Base-by-base conservation (phyloP, 257 asterid species). In the Salvia hispanica region DNA sequence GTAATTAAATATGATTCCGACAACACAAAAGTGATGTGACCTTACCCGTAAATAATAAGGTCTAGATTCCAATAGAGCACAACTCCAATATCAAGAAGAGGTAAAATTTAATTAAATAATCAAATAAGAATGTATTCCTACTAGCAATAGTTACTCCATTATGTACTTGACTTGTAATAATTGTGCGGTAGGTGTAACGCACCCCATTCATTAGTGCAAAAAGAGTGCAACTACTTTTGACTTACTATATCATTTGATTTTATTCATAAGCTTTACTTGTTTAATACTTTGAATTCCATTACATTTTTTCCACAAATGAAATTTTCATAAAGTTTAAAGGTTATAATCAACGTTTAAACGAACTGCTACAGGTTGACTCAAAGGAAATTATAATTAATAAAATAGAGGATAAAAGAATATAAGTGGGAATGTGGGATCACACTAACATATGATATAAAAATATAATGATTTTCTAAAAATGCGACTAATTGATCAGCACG, bases 171-270 rank as follows among this genome's bases (percentile, higher is more conserved):
- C 15, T 45, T 18, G 8, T 48, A 67, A 52, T 43, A 44, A 28
- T 7, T 39, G 31, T 55, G 74, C 12, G 59, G 70, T 67, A 48
- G 54, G 62, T 60, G 39, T 7, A n/a, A 11, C 12, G 44, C 73
- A 58, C 61, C 16, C 16, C 6, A 31, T 74, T 62, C 5, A 68
- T 44, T 62, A 51, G 74, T 74, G 69, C 74, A 74, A 62, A 69
- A 69, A 62, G 72, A 14, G 50, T 64, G 31, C 63, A 69, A 39
- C 40, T 0, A 2, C 54, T 21, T 66, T 69, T 69, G 72, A 69
- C 72, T 47, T 46, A 15, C 31, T 25, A 25, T 10, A 7, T 18
- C 16, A 44, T 9, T 58, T 7, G 42, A 15, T 66, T 12, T 9
- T 12, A 48, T 48, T 8, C 1, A 25, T 16, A 46, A 34, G 62